Base-by-base conservation (phyloP, 2,329 filamentous ascomycete species). In the Phyllosticta paracitricarpa region DNA sequence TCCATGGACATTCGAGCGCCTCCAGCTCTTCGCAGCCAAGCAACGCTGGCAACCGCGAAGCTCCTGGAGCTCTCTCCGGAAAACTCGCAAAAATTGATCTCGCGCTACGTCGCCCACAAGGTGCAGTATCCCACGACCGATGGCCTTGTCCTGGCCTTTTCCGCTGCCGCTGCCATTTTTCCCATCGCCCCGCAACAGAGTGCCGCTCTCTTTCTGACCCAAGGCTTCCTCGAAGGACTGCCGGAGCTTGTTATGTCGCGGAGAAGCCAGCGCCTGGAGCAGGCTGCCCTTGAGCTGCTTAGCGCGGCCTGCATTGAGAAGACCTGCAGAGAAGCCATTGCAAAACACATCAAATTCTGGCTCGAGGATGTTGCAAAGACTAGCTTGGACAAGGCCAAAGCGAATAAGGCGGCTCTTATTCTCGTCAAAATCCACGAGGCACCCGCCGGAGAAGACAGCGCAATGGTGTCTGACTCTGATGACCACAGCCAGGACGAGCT, bases 301-400 rank as follows among this genome's bases (percentile, higher is more conserved):
- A 96, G 92, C 74, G 91, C 90, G 12, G 92, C 93, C 6, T 97
- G 91, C 74, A 89, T 96, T 74, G 89, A 95, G 70, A 82, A 85
- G 55, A 78, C 84, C 7, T 97, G 92, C 69, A 85, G 94, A 24
- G 89, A 92, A 66, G 88, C 89, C 8, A 89, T 97, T 63, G 83
- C 85, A 66, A 91, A 91, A 72, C 86, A 96, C 70, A 96, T 93
- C 73, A 80, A 84, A 33, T 85, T 89, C 61, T 97, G 93, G 91
- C 80, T 99, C 40, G 88, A 92, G 70, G 88, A 93, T 67, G 84
- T 95, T 59, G 84, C 95, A 59, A 86, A 87, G 65, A 86, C 89
- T 69, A 85, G 88, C 63, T 83, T 83, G 33, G 84, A 87, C 62
- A 69, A 76, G 77, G 61, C 75, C 69, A 66, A 81, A 81, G 66